A percentile compares a stretch with the other conserved stretches of the same genome.
Conservation (phyloP, 805 yeast species). For the Saccharomyces kudriavzevii region DNA sequence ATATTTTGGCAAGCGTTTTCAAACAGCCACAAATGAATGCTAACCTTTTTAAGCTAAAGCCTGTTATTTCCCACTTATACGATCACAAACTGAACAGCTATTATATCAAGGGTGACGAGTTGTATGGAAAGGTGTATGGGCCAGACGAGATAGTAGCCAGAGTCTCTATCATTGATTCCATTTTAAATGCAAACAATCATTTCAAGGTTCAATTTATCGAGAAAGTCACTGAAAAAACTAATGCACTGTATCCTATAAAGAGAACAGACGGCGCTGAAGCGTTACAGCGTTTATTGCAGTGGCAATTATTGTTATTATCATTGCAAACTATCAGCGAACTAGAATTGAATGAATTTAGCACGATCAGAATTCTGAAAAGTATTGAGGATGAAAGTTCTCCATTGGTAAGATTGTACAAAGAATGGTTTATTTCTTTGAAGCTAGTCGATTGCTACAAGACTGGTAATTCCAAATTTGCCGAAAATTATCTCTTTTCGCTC, state of each 20-base stretch:
- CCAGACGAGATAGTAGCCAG: conserved; percentile 47
- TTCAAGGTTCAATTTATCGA: conserved; percentile 21
- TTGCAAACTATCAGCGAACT: conserved; percentile 30
- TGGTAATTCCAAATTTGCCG: conserved; percentile 9
- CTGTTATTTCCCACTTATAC: conserved; percentile 43
- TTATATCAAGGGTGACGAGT: conserved; percentile 20
- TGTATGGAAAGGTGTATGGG: conserved; percentile 49
- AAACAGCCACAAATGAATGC: conserved; percentile 46
- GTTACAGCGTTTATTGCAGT: conserved; percentile 48
- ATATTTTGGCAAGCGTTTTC: conserved; percentile 39
- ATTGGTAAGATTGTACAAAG: conserved; percentile 61
- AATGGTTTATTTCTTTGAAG: conserved; percentile 35
- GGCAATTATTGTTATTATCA: conserved; percentile 44
- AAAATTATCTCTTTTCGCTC: conserved; percentile 19
- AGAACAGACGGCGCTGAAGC: conserved; percentile 67
- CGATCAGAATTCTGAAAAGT: conserved; percentile 40
- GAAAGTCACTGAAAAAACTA: conserved; percentile 29
- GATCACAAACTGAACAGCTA: conserved; percentile 36
- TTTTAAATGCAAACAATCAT: conserved; percentile 29
- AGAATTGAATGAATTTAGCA: conserved; percentile 22
- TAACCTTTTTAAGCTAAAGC: conserved; percentile 53
- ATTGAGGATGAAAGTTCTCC: conserved; percentile 73
- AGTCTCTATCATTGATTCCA: conserved; percentile 41
- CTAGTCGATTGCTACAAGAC: conserved; percentile 9
- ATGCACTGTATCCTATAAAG: conserved; percentile 42